These are phyloP conservation scores for Penicillium ochrochloron DNA, from an alignment of 495 filamentous ascomycete genomes.

Conservation along the genomic window DNA sequence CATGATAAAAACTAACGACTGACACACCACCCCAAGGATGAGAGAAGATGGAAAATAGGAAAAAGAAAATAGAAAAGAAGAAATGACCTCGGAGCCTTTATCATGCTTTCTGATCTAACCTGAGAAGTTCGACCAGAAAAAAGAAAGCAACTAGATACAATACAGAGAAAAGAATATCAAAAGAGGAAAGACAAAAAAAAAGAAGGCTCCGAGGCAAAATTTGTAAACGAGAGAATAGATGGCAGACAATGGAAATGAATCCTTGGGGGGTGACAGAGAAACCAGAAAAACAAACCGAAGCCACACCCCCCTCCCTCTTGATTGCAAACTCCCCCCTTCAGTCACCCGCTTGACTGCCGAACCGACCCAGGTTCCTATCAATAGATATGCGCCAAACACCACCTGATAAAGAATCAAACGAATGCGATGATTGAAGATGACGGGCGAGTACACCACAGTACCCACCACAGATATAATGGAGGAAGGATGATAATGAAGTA, in stretches of 20 bases:
- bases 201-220: slow-evolving; percentile 17
- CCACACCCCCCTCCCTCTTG: slow-evolving; percentile 20
- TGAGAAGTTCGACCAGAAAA: slow-evolving; percentile 17
- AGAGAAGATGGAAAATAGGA: not conserved
- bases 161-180: slow-evolving; percentile 26
- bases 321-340: slow-evolving; percentile 35
- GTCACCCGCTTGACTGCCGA: slow-evolving; percentile 30
- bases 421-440: slow-evolving; percentile 30
- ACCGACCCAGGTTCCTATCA: slow-evolving; percentile 26
- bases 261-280: not conserved
- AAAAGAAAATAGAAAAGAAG: not conserved
- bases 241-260: slow-evolving; percentile 17
- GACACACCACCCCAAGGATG: not conserved
- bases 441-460: not conserved
- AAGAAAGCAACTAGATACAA: slow-evolving; percentile 29
- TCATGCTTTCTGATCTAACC: slow-evolving; percentile 15
- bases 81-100: slow-evolving; percentile 16
- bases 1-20: not conserved
- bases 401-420: slow-evolving; percentile 25
- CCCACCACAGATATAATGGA: not conserved
- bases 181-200: slow-evolving; percentile 12
- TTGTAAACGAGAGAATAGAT: slow-evolving; percentile 28
- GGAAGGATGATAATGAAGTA: slow-evolving; percentile 10
- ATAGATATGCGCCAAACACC: slow-evolving; percentile 34
- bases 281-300: slow-evolving; percentile 18